Base-by-base conservation (phyloP, 1,139 yeast species). In the Arxiozyma telluris region DNA sequence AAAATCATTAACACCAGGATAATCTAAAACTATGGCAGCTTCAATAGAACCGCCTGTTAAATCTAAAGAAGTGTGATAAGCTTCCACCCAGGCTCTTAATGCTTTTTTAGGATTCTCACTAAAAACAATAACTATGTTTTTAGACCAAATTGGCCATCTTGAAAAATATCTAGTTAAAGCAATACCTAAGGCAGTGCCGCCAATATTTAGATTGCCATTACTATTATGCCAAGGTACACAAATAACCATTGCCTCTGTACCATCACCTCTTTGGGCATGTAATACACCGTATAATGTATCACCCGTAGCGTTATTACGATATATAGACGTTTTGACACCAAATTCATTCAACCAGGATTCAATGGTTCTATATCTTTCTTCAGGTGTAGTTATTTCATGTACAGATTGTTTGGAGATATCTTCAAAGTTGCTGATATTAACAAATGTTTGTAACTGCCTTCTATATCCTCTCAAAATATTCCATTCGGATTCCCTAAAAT, bases 21-120 rank as follows among this genome's bases (percentile, higher is more conserved):
- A 89, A 67, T 94, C 98, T 59, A 94, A 65, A 23, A 91, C 86
- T 5, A 93, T 68, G 0, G 98, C 98, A 39, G 96, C 89, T 62
- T 93, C 98, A 50, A 94, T 87, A 0, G 94, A 81, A 0, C 99
- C 99, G n/a, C 96, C 97, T 1, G 97, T 90, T 54, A 83, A 76
- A 62, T 89, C 95, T 65, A 94, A 74, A 0, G 86, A 75, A 0
- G 89, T 83, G 66, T 94, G 98, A 68, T 94, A 94, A 0, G 96
- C 97, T 56, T 87, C 88, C 4, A 93, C 96, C 98, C 98, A 94
- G 1, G 84, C 74, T 57, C 96, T 75, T 57, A 93, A 74, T 1
- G 95, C 82, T 47, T 76, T 75, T 50, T 80, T 81, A 1, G 87
- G 81, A 64, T 90, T 83, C 50, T 82, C 81, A 4, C 96, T 90